Evolutionary conservation across 352 stramenopile species (phyloP).

Genomic region (Globisporangium solare): DNA sequence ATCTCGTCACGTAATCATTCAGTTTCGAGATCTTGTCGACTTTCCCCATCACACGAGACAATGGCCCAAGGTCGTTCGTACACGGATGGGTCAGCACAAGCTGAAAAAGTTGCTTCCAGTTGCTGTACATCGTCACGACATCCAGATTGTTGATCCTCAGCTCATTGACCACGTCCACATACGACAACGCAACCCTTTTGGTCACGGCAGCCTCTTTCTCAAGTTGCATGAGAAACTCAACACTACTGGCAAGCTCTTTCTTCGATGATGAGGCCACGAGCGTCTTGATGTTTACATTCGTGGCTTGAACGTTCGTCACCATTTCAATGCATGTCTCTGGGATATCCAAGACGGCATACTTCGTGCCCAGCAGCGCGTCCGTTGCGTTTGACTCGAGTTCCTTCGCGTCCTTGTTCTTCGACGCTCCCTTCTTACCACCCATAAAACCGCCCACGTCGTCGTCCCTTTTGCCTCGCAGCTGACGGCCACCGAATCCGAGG

Average conservation of each 20-base stretch:
- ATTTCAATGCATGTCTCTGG: conserved; percentile 77
- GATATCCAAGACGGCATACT: conserved; percentile 69
- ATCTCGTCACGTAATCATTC: conserved; percentile 50
- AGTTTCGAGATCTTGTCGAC: conserved; percentile 77
- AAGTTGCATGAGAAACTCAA: conserved; percentile 72
- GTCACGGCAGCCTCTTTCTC: conserved; percentile 54
- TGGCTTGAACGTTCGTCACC: conserved; percentile 40
- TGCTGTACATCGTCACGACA: conserved; percentile 54
- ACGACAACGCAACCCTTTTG: conserved; percentile 38
- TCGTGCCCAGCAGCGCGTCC: conserved; percentile 54
- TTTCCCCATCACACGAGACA: conserved; percentile 49
- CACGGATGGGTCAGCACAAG: conserved; percentile 50
- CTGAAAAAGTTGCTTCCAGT: conserved; percentile 57
- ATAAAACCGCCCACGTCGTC: conserved; percentile 40
- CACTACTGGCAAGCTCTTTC: conserved; percentile 65
- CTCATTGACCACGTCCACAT: conserved; percentile 67
- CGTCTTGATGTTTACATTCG: conserved; percentile 52
- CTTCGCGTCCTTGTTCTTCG: conserved; percentile 25
- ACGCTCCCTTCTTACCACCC: conserved; percentile 17
- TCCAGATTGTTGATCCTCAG: conserved; percentile 82
- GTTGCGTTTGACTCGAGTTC: conserved; percentile 51
- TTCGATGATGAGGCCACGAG: conserved; percentile 58
- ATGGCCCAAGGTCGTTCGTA: conserved; percentile 18
- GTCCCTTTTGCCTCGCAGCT: conserved; percentile 51
- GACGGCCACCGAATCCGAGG: conserved; percentile 26